Evolutionary conservation across 2,329 filamentous ascomycete species (phyloP), one percentile per base, ranked within the genome.

Genomic region (Cryoendolithus antarcticus): DNA sequence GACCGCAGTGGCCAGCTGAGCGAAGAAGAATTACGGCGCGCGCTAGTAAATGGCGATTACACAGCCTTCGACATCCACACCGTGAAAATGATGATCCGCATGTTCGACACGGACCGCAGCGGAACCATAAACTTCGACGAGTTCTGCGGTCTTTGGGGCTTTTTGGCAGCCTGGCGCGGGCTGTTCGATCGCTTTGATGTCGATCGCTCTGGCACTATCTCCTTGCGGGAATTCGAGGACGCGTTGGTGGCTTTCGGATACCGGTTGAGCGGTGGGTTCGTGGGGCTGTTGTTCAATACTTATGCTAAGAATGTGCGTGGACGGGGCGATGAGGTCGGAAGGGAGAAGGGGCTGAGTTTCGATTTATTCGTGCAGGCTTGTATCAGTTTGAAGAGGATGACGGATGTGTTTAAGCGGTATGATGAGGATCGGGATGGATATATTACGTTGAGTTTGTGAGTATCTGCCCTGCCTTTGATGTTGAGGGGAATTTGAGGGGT

Each of bases 321-420:
- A 6, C 34, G 58, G 40, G 58, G 58, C 6, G 58, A 60, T 30
- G 57, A 61, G 30, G 35, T 40, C 2, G 67, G 57, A 42, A 46
- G 58, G 27, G 52, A 58, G 42, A 61, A 56, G 52, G 61, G 56
- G 49, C 59, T 65, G 49, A 62, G 51, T 44, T 98, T 98, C 56
- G 91, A 98, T 65, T 64, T 98, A 37, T 98, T 98, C 56, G 91
- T 98, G 44, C 91, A 98, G 70, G 86, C 86, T 38, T 96, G 91
- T 62, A 96, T 98, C 58, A 86, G 79, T 52, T 70, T 98, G 54
- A 95, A 96, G 74, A 75, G 91, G 52, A 96, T 98, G 89, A 98
- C 91, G 44, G 91, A 98, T 62, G 86, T 94, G 21, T 98, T 98
- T 62, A 98, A 98, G 72, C 89, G 88, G 64, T 98, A 96, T 61